Evolutionary conservation across 108 stramenopile species (phyloP).

Genomic region (Fragilariopsis cylindrus): DNA sequence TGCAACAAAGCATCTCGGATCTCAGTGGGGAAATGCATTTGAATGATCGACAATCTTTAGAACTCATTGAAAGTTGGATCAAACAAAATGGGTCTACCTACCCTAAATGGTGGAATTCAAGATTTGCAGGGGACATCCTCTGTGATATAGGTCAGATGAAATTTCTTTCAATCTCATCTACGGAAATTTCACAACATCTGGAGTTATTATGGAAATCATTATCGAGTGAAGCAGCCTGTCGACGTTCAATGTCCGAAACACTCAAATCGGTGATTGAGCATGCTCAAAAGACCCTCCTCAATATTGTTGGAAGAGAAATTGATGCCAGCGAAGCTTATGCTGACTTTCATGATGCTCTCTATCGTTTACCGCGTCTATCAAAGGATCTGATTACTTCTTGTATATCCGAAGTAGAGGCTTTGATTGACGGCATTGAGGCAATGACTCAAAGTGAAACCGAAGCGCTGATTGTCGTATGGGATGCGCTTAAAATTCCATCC

Average conservation of each 20-base stretch:
- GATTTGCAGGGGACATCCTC: slow-evolving; percentile 7
- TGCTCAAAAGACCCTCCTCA: slow-evolving; percentile 64
- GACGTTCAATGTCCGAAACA: slow-evolving; percentile 45
- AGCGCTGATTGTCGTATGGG: slow-evolving; percentile 85
- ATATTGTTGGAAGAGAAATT: slow-evolving; percentile 68
- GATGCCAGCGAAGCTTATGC: slow-evolving; percentile 70
- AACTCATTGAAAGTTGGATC: slow-evolving; percentile 21
- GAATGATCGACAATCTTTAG: slow-evolving; percentile 30
- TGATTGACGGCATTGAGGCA: slow-evolving; percentile 64
- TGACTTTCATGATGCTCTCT: slow-evolving; percentile 76
- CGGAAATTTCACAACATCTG: slow-evolving; percentile 47
- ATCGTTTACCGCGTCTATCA: slow-evolving; percentile 72
- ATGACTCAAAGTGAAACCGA: slow-evolving; percentile 85
- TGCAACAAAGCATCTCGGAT: slow-evolving; percentile 25
- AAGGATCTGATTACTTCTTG: slow-evolving; percentile 72
- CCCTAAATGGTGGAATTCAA: slow-evolving; percentile 54
- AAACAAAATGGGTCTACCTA: slow-evolving; percentile 6
- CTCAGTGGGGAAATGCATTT: slow-evolving; percentile 64
- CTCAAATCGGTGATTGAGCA: slow-evolving; percentile 58
- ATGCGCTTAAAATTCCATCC: slow-evolving; percentile 63
- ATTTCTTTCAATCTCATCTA: slow-evolving; percentile 26
- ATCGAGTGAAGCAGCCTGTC: slow-evolving; percentile 40
- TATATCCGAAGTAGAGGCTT: slow-evolving; percentile 75
- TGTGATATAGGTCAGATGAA: neutral
- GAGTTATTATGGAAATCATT: slow-evolving; percentile 34